Percentiles rank a stretch among this genome's conserved stretches.
Evolutionary conservation across 2,329 filamentous ascomycete species (phyloP).

Genomic region (Westerdykella sp.): DNA sequence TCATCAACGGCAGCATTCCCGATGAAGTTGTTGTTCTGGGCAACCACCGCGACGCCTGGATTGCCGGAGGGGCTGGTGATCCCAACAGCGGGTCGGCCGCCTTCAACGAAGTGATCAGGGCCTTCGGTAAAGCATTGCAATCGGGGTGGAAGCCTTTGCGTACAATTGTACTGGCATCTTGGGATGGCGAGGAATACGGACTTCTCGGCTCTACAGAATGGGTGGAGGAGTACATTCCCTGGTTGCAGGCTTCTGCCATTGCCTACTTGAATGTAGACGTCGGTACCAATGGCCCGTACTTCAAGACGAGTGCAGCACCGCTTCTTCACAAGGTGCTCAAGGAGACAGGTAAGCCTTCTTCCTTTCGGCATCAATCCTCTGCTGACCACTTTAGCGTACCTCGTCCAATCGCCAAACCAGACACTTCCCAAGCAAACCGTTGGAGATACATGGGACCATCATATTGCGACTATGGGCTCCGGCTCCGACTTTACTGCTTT

Average conservation of each 20-base stretch:
- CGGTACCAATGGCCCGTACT: constrained; percentile 59
- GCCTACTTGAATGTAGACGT: constrained; percentile 86
- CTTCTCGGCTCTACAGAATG: constrained; percentile 84
- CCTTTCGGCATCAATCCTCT: neutral
- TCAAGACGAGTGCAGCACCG: constrained; percentile 62
- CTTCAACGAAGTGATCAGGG: constrained; percentile 70
- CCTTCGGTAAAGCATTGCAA: constrained; percentile 64
- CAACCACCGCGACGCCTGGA: constrained; percentile 91
- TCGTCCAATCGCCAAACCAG: constrained; percentile 57
- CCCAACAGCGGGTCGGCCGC: constrained; percentile 77
- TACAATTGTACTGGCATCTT: constrained; percentile 79
- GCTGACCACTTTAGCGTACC: constrained; percentile 20
- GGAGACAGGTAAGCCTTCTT: constrained; percentile 46
- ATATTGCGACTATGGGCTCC: constrained; percentile 51
- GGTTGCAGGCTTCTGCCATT: constrained; percentile 66
- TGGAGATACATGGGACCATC: constrained; percentile 53
- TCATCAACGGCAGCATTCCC: constrained; percentile 79
- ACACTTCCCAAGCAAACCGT: constrained; percentile 64
- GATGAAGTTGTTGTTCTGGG: constrained; percentile 85
- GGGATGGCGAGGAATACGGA: constrained; percentile 71
- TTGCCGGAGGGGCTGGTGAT: constrained; percentile 75
- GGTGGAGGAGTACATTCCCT: constrained; percentile 84
- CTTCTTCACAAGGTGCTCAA: constrained; percentile 68
- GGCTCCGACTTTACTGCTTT: constrained; percentile 50
- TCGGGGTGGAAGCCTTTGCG: constrained; percentile 78